Base-by-base conservation (phyloP, 2,329 filamentous ascomycete species). In the Trichoderma polysporum region DNA sequence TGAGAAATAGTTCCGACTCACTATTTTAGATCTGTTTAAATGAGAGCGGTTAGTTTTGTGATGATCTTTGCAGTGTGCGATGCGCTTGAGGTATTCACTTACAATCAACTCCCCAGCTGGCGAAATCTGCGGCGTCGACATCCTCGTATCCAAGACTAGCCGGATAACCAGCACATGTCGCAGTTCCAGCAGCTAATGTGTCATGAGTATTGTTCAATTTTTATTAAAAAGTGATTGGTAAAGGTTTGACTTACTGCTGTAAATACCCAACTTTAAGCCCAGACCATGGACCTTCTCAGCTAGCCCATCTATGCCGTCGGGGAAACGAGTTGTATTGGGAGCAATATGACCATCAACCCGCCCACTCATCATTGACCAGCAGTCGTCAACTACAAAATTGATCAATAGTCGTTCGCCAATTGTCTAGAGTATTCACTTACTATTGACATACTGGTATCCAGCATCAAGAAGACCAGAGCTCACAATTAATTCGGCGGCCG, bases 191-290 rank as follows among this genome's bases (percentile, higher is more conserved):
- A 64, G 63, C 72, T 72, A 33, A 49, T 33, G 13, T 27, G 25
- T 58, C 52, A 27, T 66, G 15, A 69, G 25, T 7, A 53, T 45
- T 19, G 8, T 31, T 29, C 27, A 6, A 49, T 13, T 13, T 22
- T 17, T n/a, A n/a, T 49, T 29, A 10, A 37, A 2, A 53, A 60
- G 10, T 4, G 5, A 19, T n/a, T 4, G 7, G 25, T 3, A 2
- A 9, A 45, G 22, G 22, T 74, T 57, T 67, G 78, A 49, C 85
- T 84, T 0, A 73, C 83, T 84, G 70, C 84, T 84, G 72, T 90
- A 90, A 66, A 90, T 88, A 0, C 88, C 88, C 10, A 89, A 77
- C 73, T 90, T 90, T 52, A 90, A 72, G 2, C 85, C 86, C 69
- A 87, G 71, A 2, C 71, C 76, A 68, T 90, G 88, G 22, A 90